A percentile compares a stretch with the other conserved stretches of the same genome.
phyloP scores from a whole-genome alignment of 2,329 filamentous ascomycete genomes.

The Zymoseptoria passerinii region DNA sequence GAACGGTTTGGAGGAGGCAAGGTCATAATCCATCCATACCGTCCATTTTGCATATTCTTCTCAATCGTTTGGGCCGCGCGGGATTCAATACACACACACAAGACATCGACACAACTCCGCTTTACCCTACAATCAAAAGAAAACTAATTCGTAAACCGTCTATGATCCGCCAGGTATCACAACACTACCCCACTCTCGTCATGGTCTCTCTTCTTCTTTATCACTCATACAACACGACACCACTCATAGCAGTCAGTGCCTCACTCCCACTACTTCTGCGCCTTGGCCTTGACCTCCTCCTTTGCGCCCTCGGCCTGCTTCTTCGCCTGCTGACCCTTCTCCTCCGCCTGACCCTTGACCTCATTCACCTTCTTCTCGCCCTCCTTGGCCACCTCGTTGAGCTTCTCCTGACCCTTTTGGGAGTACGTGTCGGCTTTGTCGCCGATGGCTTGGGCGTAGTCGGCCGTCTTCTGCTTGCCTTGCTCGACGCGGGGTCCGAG shows the following conservation, averaged over 20 bases:
- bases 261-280: constrained; percentile 20
- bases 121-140: too few species aligned
- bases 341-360: constrained; percentile 19
- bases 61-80: too few species aligned
- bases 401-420: constrained; percentile 21
- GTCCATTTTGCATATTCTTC: too few species aligned
- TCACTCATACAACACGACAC: not conserved
- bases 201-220: not conserved
- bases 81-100: too few species aligned
- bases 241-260: not conserved
- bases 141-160: not conserved
- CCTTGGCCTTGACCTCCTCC: constrained; percentile 13
- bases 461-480: constrained; percentile 28
- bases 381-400: constrained; percentile 16
- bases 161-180: not conserved
- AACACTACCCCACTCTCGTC: not conserved
- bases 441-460: constrained; percentile 21
- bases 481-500: constrained; percentile 29
- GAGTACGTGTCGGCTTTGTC: constrained; percentile 23
- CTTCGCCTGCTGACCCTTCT: constrained; percentile 22
- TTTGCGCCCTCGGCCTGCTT: constrained; percentile 23
- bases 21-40: too few species aligned
- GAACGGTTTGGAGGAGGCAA: too few species aligned
- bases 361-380: constrained; percentile 26
- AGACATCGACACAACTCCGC: too few species aligned